phyloP scores from a whole-genome alignment of 306 rosid species.

The Acacia melanoxylon region DNA sequence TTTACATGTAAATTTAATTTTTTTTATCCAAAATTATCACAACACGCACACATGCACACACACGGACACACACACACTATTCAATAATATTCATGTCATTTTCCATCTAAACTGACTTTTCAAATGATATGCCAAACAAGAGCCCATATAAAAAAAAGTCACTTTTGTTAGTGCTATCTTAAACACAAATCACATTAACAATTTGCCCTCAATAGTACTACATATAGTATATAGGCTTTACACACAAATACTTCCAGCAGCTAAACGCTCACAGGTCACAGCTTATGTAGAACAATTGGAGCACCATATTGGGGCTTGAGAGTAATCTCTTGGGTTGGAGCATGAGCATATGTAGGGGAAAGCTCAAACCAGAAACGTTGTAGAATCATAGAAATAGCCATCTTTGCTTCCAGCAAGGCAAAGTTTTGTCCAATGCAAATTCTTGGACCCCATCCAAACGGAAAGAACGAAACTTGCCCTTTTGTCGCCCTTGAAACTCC shows the following conservation, averaged over 20 bases:
- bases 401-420: slow-evolving; percentile 41
- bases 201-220: too few relatives aligned
- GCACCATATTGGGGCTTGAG: slow-evolving; percentile 46
- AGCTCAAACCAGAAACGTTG: slow-evolving; percentile 50
- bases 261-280: not conserved
- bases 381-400: slow-evolving; percentile 40
- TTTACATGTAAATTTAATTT: too few relatives aligned
- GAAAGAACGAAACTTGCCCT: slow-evolving; percentile 40
- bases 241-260: not conserved
- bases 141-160: too few relatives aligned
- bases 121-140: too few relatives aligned
- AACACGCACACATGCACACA: too few relatives aligned
- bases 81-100: too few relatives aligned
- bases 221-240: too few relatives aligned
- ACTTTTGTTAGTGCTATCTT: too few relatives aligned
- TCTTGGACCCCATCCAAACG: slow-evolving; percentile 71
- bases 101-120: too few relatives aligned
- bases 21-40: too few relatives aligned
- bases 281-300: slow-evolving; percentile 34
- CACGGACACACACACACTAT: too few relatives aligned
- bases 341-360: slow-evolving; percentile 44
- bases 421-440: slow-evolving; percentile 65
- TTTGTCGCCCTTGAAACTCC: slow-evolving; percentile 56
- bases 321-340: not conserved
- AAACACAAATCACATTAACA: too few relatives aligned